These are phyloP conservation scores for Acanthamoeba castellanii DNA, from an alignment of 208 protist genomes.

Conservation along the genomic window DNA sequence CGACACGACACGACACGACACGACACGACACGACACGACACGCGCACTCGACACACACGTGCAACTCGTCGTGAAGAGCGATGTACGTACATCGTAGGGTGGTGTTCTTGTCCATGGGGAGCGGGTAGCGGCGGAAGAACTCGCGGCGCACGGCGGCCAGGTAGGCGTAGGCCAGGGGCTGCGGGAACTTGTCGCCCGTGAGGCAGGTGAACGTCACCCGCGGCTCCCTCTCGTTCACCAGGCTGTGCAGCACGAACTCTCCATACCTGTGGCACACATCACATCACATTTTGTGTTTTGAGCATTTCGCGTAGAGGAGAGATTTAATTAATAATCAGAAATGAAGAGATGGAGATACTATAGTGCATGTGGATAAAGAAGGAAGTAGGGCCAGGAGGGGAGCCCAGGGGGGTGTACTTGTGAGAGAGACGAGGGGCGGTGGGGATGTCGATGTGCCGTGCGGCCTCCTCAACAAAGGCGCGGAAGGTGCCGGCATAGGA, in stretches of 20 bases:
- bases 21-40: no score
- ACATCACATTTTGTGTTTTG: no score
- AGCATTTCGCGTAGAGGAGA: no score
- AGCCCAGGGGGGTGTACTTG: no score
- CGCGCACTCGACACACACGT: no score
- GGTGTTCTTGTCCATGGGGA: neutral
- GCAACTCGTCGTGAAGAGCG: neutral
- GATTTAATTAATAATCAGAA: no score
- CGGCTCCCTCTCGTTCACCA: neutral
- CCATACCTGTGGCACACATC: conserved; percentile 7
- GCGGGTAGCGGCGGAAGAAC: neutral
- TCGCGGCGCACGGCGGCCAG: neutral
- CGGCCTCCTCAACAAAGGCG: neutral
- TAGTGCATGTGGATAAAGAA: neutral
- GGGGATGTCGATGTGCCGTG: conserved; percentile 19
- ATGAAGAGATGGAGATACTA: neutral
- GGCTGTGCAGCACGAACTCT: conserved; percentile 3
- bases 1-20: no score
- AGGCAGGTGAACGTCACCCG: conserved; percentile 9
- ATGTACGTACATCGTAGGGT: neutral
- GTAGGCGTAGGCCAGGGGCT: conserved; percentile 23
- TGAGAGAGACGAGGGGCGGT: neutral
- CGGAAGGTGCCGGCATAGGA: conserved; percentile 10
- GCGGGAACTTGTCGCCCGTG: conserved; percentile 7
- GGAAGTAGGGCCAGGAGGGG: neutral